A percentile compares a stretch with the other conserved stretches of the same genome.
Evolutionary conservation across 2,329 filamentous ascomycete genomes (phyloP).

Genomic region (Paracoccidioides lutzii): DNA sequence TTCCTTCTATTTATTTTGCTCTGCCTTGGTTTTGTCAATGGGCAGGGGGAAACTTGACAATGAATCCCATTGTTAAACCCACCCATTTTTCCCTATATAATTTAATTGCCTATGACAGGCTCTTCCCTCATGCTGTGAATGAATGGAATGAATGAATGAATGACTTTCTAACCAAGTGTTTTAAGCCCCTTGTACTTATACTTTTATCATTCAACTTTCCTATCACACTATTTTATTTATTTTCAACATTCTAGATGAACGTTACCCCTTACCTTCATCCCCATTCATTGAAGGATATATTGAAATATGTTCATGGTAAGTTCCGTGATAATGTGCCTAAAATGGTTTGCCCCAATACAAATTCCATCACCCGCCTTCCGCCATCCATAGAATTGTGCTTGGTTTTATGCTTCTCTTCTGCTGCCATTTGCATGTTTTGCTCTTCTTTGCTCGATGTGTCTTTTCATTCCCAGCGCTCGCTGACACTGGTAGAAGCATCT

Average conservation of each 20-base stretch:
- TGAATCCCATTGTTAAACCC: slow-evolving; percentile 1
- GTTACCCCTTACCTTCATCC: neutral
- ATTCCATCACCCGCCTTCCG: neutral
- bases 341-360: neutral
- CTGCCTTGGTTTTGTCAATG: neutral
- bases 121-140: neutral
- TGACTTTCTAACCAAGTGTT: neutral
- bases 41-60: neutral
- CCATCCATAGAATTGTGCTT: neutral
- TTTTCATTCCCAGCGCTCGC: neutral
- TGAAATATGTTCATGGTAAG: slow-evolving; percentile 1
- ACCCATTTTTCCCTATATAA: neutral
- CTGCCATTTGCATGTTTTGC: neutral
- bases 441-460: neutral
- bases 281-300: neutral
- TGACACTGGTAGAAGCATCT: slow-evolving; percentile 4
- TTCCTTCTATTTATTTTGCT: neutral
- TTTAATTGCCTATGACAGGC: neutral
- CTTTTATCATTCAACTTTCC: neutral
- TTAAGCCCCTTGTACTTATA: neutral
- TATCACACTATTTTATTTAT: neutral
- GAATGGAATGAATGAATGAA: neutral
- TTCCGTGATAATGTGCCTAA: neutral
- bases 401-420: neutral
- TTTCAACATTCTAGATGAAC: neutral